Evolutionary conservation across 106 monocot genomes (phyloP), one percentile per base, ranked within the genome.

Genomic region (Iris macrosiphon): DNA sequence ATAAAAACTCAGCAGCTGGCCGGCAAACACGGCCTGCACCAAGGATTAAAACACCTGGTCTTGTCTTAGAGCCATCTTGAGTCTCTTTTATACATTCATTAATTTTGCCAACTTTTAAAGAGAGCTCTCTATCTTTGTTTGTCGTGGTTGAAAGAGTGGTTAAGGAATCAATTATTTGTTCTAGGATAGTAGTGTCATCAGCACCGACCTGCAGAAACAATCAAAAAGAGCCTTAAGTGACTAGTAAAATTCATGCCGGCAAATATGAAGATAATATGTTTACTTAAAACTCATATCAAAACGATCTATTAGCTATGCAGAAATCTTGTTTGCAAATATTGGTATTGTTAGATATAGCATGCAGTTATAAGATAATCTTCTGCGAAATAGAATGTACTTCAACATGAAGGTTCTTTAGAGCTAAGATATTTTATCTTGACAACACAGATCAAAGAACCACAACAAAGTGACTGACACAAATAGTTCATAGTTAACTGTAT

Each of bases 21-120:
- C 67, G 71, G 52, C 96, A 98, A 54, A 98, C 90, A 55, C 70
- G 79, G 9, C 96, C 96, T 39, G 96, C 96, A 62, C 96, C 96
- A 7, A 98, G 64, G 71, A 98, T 83, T 51, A 98, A 66, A 40
- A 98, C 80, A 24, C 63, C 58, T 40, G 74, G 62, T 45, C 59
- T 73, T 50, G 54, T 66, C 38, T 52, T 59, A 26, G 41, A 32
- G 38, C 40, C 35, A 57, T 49, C 28, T 49, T 35, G 23, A 33
- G 13, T 40, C 7, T 75, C 78, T 26, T 31, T 31, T 35, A 56
- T 59, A 51, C 48, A 70, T 35, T 67, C 73, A 57, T n/a, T 71
- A 66, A 85, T 38, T 55, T 75, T 85, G 14, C 75, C 69, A 65
- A 75, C 49, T 57, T 60, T 82, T 39, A 79, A 73, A 59, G 72